Percentiles rank a stretch among this genome's conserved stretches.
phyloP scores from a whole-genome alignment of 345 rosid species.

The Gossypioides kirkii region DNA sequence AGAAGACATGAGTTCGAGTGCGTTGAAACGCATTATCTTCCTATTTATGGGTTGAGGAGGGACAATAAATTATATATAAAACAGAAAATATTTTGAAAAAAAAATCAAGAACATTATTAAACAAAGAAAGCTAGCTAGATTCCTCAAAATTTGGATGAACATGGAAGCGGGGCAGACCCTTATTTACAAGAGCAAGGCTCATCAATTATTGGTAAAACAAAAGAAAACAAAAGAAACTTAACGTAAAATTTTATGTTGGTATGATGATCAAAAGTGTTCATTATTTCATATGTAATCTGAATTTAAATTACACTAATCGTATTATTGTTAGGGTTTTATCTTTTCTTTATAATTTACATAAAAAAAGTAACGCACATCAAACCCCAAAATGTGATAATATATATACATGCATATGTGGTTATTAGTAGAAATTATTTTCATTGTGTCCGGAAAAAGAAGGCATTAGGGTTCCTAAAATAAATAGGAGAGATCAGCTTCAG shows the following conservation, averaged over 20 bases:
- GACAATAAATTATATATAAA: not conserved
- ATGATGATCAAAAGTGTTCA: too few species aligned
- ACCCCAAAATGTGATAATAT: slow-evolving; percentile 13
- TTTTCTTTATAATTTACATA: too few species aligned
- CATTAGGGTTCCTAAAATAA: slow-evolving; percentile 2
- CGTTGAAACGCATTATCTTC: too few species aligned
- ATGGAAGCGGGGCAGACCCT: not conserved
- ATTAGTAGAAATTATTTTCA: not conserved
- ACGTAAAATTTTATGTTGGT: too few species aligned
- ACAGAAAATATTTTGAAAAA: not conserved
- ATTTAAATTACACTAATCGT: too few species aligned
- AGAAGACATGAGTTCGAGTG: too few species aligned
- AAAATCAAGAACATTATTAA: not conserved
- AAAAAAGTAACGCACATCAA: slow-evolving; percentile 19
- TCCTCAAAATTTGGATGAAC: not conserved
- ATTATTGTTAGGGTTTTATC: too few species aligned
- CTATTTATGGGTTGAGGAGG: too few species aligned
- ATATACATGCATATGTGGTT: not conserved
- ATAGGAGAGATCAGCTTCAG: not conserved
- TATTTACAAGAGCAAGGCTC: not conserved
- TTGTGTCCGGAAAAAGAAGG: slow-evolving; percentile 3
- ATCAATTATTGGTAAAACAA: not conserved
- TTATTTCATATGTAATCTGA: too few species aligned
- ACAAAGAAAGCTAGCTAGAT: not conserved
- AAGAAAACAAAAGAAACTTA: too few species aligned